phyloP scores from a whole-genome alignment of 768 basidiomycete genomes.

The Rubroboletus satanas region DNA sequence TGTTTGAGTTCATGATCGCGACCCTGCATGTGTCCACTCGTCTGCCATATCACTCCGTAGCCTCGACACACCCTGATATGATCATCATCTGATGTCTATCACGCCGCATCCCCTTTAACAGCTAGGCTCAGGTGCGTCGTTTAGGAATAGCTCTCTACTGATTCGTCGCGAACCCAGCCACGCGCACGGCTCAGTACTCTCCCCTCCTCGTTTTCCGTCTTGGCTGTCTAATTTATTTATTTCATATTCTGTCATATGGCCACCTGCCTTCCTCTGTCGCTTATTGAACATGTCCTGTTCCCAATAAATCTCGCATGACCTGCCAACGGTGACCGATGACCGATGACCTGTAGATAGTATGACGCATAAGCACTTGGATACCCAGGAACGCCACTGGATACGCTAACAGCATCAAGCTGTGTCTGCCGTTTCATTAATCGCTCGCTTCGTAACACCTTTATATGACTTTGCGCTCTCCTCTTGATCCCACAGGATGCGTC shows the following conservation, averaged over 20 bases:
- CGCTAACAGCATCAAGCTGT: neutral
- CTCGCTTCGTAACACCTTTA: neutral
- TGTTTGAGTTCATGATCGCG: neutral
- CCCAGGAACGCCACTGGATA: neutral
- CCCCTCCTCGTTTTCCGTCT: neutral
- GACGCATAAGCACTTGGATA: neutral
- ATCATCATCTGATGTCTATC: neutral
- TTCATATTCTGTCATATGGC: neutral
- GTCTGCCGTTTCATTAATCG: neutral
- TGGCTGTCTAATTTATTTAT: too few species aligned
- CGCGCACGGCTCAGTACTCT: neutral
- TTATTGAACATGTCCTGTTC: neutral
- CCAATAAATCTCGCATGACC: neutral
- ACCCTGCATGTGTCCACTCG: neutral
- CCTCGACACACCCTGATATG: neutral
- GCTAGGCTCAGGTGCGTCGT: neutral
- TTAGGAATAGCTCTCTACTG: constrained; percentile 2
- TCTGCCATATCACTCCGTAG: neutral
- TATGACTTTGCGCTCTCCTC: too few species aligned
- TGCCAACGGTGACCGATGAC: neutral
- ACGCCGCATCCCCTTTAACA: neutral
- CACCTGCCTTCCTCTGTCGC: neutral
- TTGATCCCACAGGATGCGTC: neutral
- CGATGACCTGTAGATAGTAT: too few species aligned
- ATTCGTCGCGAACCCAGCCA: neutral